Base-by-base conservation (phyloP, 495 filamentous ascomycete genomes). In the Daldinia childiae region DNA sequence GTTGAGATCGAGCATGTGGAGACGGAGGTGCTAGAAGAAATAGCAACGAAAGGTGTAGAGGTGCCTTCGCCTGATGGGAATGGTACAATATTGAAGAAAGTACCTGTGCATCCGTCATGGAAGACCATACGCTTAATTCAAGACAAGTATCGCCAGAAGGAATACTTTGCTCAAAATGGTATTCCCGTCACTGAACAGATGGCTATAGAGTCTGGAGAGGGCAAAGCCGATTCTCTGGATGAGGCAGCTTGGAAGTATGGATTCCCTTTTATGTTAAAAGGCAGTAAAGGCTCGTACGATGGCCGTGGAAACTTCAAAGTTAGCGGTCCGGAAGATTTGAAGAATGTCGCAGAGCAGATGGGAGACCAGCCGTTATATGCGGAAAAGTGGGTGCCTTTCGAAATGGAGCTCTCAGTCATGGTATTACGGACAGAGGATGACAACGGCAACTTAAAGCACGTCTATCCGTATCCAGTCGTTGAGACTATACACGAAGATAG, bases 1-100 rank as follows among this genome's bases (percentile, higher is more conserved):
- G 91, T 95, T n/a, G 95, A 99, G 78, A 98, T 98, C 69, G 95
- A 99, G 81, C 95, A 99, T 83, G 94, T 99, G 62, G 90, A 99
- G 73, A 97, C 95, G 48, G 82, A 93, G 55, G 91, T 94, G n/a
- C 85, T 98, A 32, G 92, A 97, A 78, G 91, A 97, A 65, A 86
- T 97, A 48, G 88, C 89, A 14, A 84, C 82, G 24, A 83, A 80
- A 45, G 85, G 86, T 41, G 84, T 87, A 27, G 79, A 86, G 69
- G 82, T 91, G 45, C 72, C 72, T 56, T 73, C 72, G n/a, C 68
- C 72, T 17, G 79, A 85, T 60, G 82, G 80, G 30, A 73, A 71
- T 6, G 80, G 76, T 36, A 77, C 69, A 12, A 62, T 65, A 58
- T 72, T 75, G 63, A 82, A 84, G 77, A 79, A 71, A 61, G 82